A percentile compares a stretch with the other conserved stretches of the same genome.
These are phyloP conservation scores for Aspergillus biplanus DNA, from an alignment of 495 filamentous ascomycete genomes.

Conservation along the genomic window DNA sequence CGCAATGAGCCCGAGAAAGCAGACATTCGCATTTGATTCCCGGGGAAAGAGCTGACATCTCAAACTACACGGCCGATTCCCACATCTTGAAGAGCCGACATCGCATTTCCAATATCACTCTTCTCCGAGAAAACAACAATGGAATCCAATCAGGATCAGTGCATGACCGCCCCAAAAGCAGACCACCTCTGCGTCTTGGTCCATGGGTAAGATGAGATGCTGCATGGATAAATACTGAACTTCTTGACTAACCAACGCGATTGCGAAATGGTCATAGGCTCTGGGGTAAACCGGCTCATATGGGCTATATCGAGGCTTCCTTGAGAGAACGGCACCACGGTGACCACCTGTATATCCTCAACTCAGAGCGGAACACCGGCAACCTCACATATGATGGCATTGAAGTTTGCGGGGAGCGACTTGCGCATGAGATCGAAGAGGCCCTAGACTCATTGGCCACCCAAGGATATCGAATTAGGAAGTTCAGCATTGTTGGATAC, in stretches of 20 bases:
- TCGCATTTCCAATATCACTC: background rate
- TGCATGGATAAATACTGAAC: background rate
- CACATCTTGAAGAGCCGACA: too few species aligned
- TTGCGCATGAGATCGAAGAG: conserved; percentile 86
- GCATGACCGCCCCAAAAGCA: conserved; percentile 33
- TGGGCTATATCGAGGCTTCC: conserved; percentile 69
- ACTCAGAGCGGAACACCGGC: conserved; percentile 78
- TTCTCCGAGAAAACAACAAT: conserved; percentile 10
- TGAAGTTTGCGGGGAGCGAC: conserved; percentile 85
- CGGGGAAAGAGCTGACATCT: background rate
- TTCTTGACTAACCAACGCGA: background rate
- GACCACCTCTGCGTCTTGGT: conserved; percentile 93
- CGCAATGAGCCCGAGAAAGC: background rate
- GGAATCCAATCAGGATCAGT: conserved; percentile 20
- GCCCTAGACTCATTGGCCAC: conserved; percentile 66
- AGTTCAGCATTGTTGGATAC: conserved; percentile 87
- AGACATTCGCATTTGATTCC: background rate
- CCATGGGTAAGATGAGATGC: conserved; percentile 72
- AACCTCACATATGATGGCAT: conserved; percentile 94
- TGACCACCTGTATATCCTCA: conserved; percentile 70
- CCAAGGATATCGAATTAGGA: conserved; percentile 71
- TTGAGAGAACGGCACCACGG: conserved; percentile 67
- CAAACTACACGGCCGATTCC: background rate
- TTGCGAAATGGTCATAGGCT: conserved; percentile 51
- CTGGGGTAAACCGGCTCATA: conserved; percentile 90